phyloP scores from a whole-genome alignment of 1,284 basidiomycete genomes.

The Sphaerobolus stellatus region DNA sequence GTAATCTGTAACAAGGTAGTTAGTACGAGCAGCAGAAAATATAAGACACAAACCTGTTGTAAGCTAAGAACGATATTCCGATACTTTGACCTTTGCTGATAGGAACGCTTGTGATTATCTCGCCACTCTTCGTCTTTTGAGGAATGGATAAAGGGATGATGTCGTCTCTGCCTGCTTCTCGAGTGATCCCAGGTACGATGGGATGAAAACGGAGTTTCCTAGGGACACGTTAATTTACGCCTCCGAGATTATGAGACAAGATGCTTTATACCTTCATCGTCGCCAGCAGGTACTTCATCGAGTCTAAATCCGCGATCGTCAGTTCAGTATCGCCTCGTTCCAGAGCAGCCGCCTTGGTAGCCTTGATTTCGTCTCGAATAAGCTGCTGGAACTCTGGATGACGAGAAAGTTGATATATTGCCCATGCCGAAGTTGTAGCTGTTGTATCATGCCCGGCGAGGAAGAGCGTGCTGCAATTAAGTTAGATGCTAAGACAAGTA shows the following conservation, averaged over 20 bases:
- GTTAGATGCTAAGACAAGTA: background rate
- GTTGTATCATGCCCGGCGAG: constrained; percentile 56
- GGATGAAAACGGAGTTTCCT: constrained; percentile 45
- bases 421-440: constrained; percentile 30
- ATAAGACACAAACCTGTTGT: constrained; percentile 13
- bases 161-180: constrained; percentile 40
- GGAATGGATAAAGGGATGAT: constrained; percentile 44
- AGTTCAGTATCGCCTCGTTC: background rate
- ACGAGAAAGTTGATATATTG: constrained; percentile 1
- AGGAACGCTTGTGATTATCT: constrained; percentile 32
- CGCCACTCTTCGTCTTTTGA: constrained; percentile 31
- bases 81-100: constrained; percentile 41
- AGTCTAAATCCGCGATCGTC: constrained; percentile 14
- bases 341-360: background rate
- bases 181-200: constrained; percentile 38
- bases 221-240: background rate
- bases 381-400: background rate
- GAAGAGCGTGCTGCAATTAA: constrained; percentile 25
- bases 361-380: background rate
- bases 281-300: constrained; percentile 27
- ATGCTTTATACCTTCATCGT: background rate
- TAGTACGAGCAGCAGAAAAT: background rate
- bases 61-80: constrained; percentile 24
- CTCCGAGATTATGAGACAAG: constrained; percentile 19
- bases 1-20: constrained; percentile 33